Conservation (phyloP, 1,284 basidiomycete species). For the Ceraceosorus bombacis region DNA sequence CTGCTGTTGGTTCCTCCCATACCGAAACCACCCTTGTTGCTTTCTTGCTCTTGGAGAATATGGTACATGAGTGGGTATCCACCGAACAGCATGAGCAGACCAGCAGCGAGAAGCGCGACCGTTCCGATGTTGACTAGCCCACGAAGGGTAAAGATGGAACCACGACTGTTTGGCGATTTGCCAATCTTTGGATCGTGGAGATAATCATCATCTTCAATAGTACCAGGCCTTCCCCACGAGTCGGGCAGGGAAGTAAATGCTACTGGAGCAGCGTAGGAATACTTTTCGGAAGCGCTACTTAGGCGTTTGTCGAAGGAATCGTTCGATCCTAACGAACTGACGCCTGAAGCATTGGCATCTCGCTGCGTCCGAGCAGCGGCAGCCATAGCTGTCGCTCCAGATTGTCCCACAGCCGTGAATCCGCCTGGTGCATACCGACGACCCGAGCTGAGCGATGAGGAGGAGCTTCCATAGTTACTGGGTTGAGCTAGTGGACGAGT, state of each 20-base stretch:
- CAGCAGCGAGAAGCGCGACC: constrained; percentile 16
- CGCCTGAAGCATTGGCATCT: not conserved
- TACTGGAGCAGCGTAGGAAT: not conserved
- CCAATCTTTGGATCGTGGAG: constrained; percentile 11
- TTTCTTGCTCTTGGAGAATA: constrained; percentile 14
- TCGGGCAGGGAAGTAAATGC: not conserved
- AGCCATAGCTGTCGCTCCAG: constrained; percentile 15
- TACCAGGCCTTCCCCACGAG: not conserved
- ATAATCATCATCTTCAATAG: constrained; percentile 23
- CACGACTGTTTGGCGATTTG: not conserved
- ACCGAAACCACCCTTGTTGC: constrained; percentile 30
- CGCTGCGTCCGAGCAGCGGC: not conserved
- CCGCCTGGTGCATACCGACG: constrained; percentile 20
- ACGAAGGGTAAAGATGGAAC: constrained; percentile 15
- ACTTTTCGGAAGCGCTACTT: not conserved
- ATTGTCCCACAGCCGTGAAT: constrained; percentile 17
- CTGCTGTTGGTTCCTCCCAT: constrained; percentile 37
- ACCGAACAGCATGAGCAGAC: constrained; percentile 24
- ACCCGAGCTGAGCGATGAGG: constrained; percentile 5
- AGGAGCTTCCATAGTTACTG: not conserved
- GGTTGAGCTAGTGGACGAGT: too few species aligned
- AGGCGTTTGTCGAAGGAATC: not conserved
- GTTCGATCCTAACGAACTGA: not conserved
- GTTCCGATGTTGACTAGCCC: constrained; percentile 27
- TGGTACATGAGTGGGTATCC: constrained; percentile 41